phyloP scores from a whole-genome alignment of 2,329 filamentous ascomycete genomes.

The Aaosphaeria arxii region DNA sequence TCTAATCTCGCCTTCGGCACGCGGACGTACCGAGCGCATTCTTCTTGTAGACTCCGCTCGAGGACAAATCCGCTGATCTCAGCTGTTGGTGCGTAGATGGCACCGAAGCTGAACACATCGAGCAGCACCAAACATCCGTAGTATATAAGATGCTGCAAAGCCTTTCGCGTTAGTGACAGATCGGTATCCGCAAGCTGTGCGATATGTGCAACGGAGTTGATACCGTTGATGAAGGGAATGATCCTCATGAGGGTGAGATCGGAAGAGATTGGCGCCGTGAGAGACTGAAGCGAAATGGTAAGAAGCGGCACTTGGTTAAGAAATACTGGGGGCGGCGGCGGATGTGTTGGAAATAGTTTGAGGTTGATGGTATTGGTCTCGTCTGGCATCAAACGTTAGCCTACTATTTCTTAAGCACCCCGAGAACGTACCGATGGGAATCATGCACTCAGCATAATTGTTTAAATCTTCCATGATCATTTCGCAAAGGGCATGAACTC shows the following conservation, averaged over 20 bases:
- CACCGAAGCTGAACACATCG: constrained; percentile 92
- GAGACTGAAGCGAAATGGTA: constrained; percentile 47
- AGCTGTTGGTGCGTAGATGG: constrained; percentile 81
- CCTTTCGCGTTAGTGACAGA: constrained; percentile 78
- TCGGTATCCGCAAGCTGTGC: constrained; percentile 82
- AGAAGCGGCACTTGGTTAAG: constrained; percentile 88
- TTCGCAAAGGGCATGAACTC: constrained; percentile 71
- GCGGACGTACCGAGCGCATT: constrained; percentile 78
- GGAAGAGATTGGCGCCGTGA: constrained; percentile 54
- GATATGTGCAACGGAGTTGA: constrained; percentile 85
- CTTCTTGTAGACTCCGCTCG: constrained; percentile 75
- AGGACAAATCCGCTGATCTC: constrained; percentile 77
- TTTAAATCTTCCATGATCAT: constrained; percentile 90
- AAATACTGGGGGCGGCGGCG: constrained; percentile 72
- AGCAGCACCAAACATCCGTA: constrained; percentile 88
- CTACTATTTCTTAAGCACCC: background rate
- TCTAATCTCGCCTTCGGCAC: constrained; percentile 39
- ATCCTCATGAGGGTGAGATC: constrained; percentile 77
- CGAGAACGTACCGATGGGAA: constrained; percentile 73
- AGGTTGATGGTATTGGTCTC: constrained; percentile 94
- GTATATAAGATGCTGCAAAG: constrained; percentile 85
- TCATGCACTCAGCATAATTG: constrained; percentile 98
- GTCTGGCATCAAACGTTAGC: constrained; percentile 50
- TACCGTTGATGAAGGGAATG: constrained; percentile 82
- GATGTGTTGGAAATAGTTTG: constrained; percentile 86